These are phyloP conservation scores for Candida nemodendra DNA, from an alignment of 805 yeast genomes.

Conservation along the genomic window DNA sequence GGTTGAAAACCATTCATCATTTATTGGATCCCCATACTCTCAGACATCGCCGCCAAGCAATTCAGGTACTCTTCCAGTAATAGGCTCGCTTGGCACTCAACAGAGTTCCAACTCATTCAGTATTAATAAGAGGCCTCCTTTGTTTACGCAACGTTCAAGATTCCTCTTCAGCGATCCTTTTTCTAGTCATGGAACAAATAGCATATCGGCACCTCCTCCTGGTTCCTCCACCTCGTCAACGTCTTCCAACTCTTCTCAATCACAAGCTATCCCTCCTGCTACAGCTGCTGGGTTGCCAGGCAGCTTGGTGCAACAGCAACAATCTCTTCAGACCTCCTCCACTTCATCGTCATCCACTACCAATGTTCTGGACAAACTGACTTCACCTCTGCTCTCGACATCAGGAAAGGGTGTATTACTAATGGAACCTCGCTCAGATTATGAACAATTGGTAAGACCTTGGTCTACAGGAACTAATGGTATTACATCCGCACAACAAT, in stretches of 20 bases:
- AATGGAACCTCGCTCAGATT: constrained; percentile 47
- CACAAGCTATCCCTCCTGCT: constrained; percentile 4
- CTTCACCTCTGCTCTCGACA: constrained; percentile 25
- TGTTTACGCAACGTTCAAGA: constrained; percentile 62
- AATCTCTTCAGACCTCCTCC: constrained; percentile 2
- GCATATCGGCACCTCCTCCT: constrained; percentile 11
- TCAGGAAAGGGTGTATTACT: constrained; percentile 43
- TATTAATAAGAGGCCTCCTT: constrained; percentile 46
- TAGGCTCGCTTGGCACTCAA: constrained; percentile 11
- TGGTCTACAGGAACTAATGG: constrained; percentile 19
- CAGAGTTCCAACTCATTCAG: constrained; percentile 11
- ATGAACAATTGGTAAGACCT: constrained; percentile 46
- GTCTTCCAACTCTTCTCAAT: constrained; percentile 17
- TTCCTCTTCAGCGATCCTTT: constrained; percentile 70
- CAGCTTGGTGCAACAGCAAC: neutral
- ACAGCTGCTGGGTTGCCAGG: neutral
- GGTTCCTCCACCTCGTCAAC: constrained; percentile 16
- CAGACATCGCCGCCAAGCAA: constrained; percentile 19
- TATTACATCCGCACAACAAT: neutral
- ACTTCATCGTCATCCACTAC: constrained; percentile 35
- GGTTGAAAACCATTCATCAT: constrained; percentile 10
- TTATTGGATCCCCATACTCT: constrained; percentile 15
- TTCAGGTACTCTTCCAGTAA: constrained; percentile 12
- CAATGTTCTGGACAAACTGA: constrained; percentile 21
- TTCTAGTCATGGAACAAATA: constrained; percentile 14